Percentiles rank a stretch among this genome's conserved stretches.
These are phyloP conservation scores for Cercospora sp. DNA, from an alignment of 2,329 filamentous ascomycete species.

Conservation along the genomic window DNA sequence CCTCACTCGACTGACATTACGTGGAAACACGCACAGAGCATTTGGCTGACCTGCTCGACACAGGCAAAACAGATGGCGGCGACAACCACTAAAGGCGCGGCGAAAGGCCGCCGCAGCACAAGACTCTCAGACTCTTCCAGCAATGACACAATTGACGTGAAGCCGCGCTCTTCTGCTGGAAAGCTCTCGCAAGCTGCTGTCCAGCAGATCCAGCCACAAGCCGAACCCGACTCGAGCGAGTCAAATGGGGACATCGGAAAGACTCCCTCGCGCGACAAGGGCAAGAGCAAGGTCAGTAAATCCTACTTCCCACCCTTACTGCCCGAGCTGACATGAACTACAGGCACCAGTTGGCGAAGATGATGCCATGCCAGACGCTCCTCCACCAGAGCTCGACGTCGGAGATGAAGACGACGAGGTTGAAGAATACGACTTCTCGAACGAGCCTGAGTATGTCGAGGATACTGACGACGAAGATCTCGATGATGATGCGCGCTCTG, in stretches of 20 bases:
- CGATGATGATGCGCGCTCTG: slow-evolving; percentile 27
- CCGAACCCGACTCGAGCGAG: background rate
- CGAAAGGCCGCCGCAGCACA: slow-evolving; percentile 9
- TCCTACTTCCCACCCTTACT: background rate
- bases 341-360: slow-evolving; percentile 1
- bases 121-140: slow-evolving; percentile 14
- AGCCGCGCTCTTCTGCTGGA: slow-evolving; percentile 11
- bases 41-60: background rate
- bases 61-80: slow-evolving; percentile 6
- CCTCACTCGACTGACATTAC: background rate
- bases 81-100: background rate
- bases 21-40: background rate
- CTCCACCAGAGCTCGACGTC: background rate
- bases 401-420: slow-evolving; percentile 29
- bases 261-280: background rate
- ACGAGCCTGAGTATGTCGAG: slow-evolving; percentile 24
- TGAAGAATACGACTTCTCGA: slow-evolving; percentile 21
- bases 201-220: background rate
- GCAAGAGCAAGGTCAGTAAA: background rate
- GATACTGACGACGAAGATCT: slow-evolving; percentile 25
- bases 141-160: slow-evolving; percentile 24
- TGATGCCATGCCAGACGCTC: slow-evolving; percentile 8
- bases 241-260: background rate
- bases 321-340: background rate
- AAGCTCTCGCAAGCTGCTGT: background rate